Conservation (phyloP, 176 grass and related monocot species). For the Lolium multiflorum region DNA sequence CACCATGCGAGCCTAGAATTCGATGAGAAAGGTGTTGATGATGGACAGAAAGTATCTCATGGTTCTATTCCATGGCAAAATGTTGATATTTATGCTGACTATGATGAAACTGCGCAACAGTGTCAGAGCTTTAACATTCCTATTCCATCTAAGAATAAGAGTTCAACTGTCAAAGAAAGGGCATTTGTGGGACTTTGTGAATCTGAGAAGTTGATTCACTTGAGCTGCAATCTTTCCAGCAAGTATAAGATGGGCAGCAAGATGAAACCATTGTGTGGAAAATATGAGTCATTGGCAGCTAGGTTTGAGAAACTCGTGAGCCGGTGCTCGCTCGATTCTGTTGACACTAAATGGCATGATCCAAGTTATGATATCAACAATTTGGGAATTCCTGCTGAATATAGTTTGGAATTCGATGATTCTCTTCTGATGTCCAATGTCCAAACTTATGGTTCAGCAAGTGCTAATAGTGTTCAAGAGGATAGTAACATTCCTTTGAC, state of each 20-base stretch:
- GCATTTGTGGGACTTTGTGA: slow-evolving; percentile 28
- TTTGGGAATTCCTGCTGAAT: slow-evolving; percentile 17
- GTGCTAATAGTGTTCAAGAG: slow-evolving; percentile 36
- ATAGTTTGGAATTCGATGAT: slow-evolving; percentile 46
- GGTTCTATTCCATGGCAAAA: slow-evolving; percentile 1
- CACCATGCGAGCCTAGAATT: not conserved
- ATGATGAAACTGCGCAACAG: slow-evolving; percentile 23
- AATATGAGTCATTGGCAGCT: slow-evolving; percentile 52
- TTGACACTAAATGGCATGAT: slow-evolving; percentile 34
- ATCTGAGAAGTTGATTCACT: slow-evolving; percentile 33
- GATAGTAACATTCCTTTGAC: slow-evolving; percentile 46
- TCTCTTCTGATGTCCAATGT: slow-evolving; percentile 42
- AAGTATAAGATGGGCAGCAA: slow-evolving; percentile 54
- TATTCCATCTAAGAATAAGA: slow-evolving; percentile 34
- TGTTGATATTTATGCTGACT: not conserved
- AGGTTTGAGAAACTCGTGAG: slow-evolving; percentile 56
- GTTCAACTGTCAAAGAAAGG: slow-evolving; percentile 23
- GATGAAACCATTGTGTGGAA: slow-evolving; percentile 22
- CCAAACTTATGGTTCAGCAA: slow-evolving; percentile 17
- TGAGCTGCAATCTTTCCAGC: slow-evolving; percentile 5
- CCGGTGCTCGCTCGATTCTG: slow-evolving; percentile 33
- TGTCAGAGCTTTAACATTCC: slow-evolving; percentile 27
- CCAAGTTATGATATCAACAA: slow-evolving; percentile 31
- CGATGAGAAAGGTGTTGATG: not conserved
- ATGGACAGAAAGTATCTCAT: slow-evolving; percentile 9